Evolutionary conservation across 768 basidiomycete species (phyloP).

Genomic region (Panus rudis): DNA sequence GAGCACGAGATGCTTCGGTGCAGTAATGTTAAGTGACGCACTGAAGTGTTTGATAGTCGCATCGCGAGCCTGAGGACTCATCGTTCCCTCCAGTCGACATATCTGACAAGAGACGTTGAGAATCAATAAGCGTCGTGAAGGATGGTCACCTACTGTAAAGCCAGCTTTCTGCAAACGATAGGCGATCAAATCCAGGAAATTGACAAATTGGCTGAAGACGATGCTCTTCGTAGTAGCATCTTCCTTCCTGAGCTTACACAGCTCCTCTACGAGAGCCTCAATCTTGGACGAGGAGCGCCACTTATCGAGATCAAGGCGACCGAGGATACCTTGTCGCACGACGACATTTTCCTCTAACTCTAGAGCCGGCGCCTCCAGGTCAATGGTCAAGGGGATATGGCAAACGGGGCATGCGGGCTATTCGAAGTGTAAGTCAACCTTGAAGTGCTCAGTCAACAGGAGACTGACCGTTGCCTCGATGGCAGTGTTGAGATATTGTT

Average conservation of each 20-base stretch:
- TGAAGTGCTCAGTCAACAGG: background rate
- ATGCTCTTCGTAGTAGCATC: constrained; percentile 93
- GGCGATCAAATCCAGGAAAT: constrained; percentile 89
- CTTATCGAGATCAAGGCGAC: constrained; percentile 77
- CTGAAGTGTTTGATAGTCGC: constrained; percentile 94
- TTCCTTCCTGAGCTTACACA: constrained; percentile 73
- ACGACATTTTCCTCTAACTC: constrained; percentile 61
- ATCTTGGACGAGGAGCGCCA: constrained; percentile 98
- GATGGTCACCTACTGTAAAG: constrained; percentile 65
- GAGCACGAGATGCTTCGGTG: constrained; percentile 2
- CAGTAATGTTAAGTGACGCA: constrained; percentile 29
- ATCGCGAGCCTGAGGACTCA: constrained; percentile 94
- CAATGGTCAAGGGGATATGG: constrained; percentile 86
- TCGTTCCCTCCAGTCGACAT: constrained; percentile 91
- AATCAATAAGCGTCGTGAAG: background rate
- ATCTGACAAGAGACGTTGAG: constrained; percentile 42
- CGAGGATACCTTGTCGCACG: constrained; percentile 85
- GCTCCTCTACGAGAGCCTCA: constrained; percentile 91
- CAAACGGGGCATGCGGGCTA: constrained; percentile 95
- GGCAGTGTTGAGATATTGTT: constrained; percentile 77
- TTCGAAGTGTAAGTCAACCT: background rate
- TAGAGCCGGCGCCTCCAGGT: constrained; percentile 89
- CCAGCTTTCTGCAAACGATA: constrained; percentile 88
- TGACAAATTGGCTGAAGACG: constrained; percentile 95
- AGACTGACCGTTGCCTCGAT: constrained; percentile 54